Evolutionary conservation across 1,284 basidiomycete genomes (phyloP).

Genomic region (Inonotus obliquus): DNA sequence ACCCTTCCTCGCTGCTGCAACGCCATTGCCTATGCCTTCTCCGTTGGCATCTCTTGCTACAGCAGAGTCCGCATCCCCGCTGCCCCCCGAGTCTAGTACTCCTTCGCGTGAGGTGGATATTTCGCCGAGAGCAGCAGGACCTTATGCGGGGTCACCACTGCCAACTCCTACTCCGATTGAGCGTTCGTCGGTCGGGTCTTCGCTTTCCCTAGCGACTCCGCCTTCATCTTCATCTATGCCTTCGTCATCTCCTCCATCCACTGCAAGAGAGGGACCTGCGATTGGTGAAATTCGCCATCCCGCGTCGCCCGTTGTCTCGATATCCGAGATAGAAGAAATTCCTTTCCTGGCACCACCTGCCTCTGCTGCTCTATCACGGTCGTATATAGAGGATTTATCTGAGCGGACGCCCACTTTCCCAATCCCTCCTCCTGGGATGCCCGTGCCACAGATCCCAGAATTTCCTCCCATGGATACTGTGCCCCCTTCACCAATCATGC

Average conservation of each 20-base stretch:
- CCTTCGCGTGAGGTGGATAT: neutral
- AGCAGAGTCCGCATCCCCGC: constrained; percentile 3
- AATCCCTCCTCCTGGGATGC: neutral
- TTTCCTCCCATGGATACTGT: neutral
- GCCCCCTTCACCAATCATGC: constrained; percentile 2
- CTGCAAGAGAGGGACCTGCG: constrained; percentile 27
- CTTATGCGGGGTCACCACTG: constrained; percentile 2
- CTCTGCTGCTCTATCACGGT: neutral
- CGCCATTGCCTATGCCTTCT: constrained; percentile 4
- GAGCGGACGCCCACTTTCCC: neutral
- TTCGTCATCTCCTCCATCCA: constrained; percentile 29
- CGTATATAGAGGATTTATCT: neutral
- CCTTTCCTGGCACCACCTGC: neutral
- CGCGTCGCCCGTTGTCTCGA: constrained; percentile 8
- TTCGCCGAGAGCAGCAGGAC: constrained; percentile 3
- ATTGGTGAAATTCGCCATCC: constrained; percentile 2
- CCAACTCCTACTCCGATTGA: neutral
- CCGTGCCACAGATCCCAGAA: neutral
- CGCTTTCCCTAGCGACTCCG: constrained; percentile 3
- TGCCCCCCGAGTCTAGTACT: constrained; percentile 6
- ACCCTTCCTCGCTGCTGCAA: neutral
- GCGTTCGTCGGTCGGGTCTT: neutral
- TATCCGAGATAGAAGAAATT: neutral
- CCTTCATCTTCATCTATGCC: constrained; percentile 24
- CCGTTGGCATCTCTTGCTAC: constrained; percentile 7